Percentiles rank a stretch among this genome's conserved stretches.
Evolutionary conservation across 2,329 filamentous ascomycete genomes (phyloP).

Genomic region (Aspergillus calidoustus): DNA sequence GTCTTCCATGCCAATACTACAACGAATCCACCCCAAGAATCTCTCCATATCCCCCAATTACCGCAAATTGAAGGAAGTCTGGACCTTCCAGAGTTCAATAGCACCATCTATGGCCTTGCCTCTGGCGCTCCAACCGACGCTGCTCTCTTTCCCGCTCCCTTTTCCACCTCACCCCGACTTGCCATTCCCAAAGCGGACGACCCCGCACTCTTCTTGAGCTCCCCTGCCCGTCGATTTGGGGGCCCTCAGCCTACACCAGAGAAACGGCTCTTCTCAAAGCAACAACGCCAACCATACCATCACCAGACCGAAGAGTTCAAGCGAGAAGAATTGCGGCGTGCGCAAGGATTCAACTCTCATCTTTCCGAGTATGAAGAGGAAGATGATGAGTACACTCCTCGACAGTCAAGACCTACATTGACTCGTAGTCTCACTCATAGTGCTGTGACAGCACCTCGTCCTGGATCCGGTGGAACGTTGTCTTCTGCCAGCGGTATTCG

Average conservation of each 20-base stretch:
- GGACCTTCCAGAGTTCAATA: slow-evolving; percentile 40
- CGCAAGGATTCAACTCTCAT: slow-evolving; percentile 35
- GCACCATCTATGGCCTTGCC: slow-evolving; percentile 33
- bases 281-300: slow-evolving; percentile 51
- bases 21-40: slow-evolving; percentile 23
- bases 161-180: slow-evolving; percentile 51
- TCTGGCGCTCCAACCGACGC: slow-evolving; percentile 39
- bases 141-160: slow-evolving; percentile 48
- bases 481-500: slow-evolving; percentile 42
- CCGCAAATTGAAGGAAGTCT: slow-evolving; percentile 40
- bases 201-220: slow-evolving; percentile 53
- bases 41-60: slow-evolving; percentile 38
- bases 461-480: slow-evolving; percentile 38
- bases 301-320: slow-evolving; percentile 55
- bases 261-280: slow-evolving; percentile 31
- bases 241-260: slow-evolving; percentile 40
- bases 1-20: slow-evolving; percentile 25
- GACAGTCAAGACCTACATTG: slow-evolving; percentile 39
- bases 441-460: slow-evolving; percentile 36
- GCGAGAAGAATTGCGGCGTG: slow-evolving; percentile 45
- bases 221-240: slow-evolving; percentile 53
- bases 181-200: slow-evolving; percentile 47
- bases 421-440: slow-evolving; percentile 48
- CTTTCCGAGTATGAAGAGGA: slow-evolving; percentile 37
- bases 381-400: slow-evolving; percentile 41